These are phyloP conservation scores for Aspergillus heteromorphus DNA, from an alignment of 495 filamentous ascomycete genomes.

Conservation along the genomic window DNA sequence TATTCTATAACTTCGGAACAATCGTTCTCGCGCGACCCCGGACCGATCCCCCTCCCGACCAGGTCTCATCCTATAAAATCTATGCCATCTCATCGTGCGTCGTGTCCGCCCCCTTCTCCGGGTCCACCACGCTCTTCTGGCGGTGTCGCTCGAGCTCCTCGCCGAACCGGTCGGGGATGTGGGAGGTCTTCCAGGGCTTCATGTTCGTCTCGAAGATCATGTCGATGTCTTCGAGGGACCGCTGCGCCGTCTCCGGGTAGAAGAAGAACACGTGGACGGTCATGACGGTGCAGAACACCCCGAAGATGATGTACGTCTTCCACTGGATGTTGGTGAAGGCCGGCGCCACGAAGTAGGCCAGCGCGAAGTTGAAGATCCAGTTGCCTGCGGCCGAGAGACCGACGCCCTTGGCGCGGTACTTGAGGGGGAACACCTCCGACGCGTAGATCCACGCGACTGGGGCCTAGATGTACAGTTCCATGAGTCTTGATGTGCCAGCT, in stretches of 20 bases:
- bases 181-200: slow-evolving; percentile 6
- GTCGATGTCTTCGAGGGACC: slow-evolving; percentile 74
- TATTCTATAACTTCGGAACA: not conserved
- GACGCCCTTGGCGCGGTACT: slow-evolving; percentile 69
- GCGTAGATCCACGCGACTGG: slow-evolving; percentile 72
- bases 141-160: not conserved
- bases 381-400: slow-evolving; percentile 60
- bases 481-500: not conserved
- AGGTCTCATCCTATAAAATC: not conserved
- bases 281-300: slow-evolving; percentile 64
- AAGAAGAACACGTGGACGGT: slow-evolving; percentile 70
- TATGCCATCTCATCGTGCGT: not conserved
- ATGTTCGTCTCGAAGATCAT: slow-evolving; percentile 53
- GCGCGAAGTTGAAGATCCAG: slow-evolving; percentile 75
- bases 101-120: not conserved
- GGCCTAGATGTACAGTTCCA: slow-evolving; percentile 34
- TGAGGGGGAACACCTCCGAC: slow-evolving; percentile 69
- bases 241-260: slow-evolving; percentile 75
- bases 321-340: slow-evolving; percentile 67
- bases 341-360: slow-evolving; percentile 67
- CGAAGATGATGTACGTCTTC: slow-evolving; percentile 72
- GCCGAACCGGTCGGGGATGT: not conserved
- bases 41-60: not conserved
- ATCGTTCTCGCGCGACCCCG: not conserved
- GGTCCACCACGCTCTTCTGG: not conserved